phyloP scores from a whole-genome alignment of 2,329 filamentous ascomycete genomes.

The Epicoccum nigrum region DNA sequence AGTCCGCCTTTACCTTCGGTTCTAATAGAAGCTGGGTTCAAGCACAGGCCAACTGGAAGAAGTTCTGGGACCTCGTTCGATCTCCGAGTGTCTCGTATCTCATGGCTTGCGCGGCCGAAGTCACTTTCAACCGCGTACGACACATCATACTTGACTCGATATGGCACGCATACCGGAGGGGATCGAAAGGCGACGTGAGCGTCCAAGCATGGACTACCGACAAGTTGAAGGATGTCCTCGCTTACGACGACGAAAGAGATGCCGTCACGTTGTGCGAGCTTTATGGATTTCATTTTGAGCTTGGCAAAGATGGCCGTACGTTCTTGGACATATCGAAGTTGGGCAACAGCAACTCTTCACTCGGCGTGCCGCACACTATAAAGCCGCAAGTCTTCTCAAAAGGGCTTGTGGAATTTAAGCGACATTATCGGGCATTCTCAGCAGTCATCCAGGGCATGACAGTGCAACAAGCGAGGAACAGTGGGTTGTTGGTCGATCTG shows the following conservation, averaged over 20 bases:
- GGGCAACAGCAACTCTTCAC: conserved; percentile 30
- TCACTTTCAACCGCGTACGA: conserved; percentile 66
- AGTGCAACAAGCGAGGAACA: conserved; percentile 57
- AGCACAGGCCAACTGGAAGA: conserved; percentile 63
- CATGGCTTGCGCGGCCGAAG: conserved; percentile 68
- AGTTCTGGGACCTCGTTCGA: conserved; percentile 63
- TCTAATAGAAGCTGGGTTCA: conserved; percentile 60
- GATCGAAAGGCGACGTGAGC: conserved; percentile 51
- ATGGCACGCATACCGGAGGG: conserved; percentile 60
- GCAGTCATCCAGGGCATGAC: conserved; percentile 64
- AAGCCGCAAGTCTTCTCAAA: conserved; percentile 61
- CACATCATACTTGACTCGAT: conserved; percentile 62
- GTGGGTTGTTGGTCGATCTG: conserved; percentile 57
- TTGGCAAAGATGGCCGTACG: conserved; percentile 52
- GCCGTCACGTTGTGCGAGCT: conserved; percentile 60
- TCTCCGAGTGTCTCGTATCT: conserved; percentile 65
- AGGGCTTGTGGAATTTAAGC: conserved; percentile 63
- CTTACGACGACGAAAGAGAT: conserved; percentile 62
- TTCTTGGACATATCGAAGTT: conserved; percentile 62
- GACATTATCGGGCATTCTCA: conserved; percentile 60
- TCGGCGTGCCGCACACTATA: conserved; percentile 32
- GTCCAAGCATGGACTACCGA: conserved; percentile 64
- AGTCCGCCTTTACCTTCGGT: conserved; percentile 58
- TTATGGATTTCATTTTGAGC: conserved; percentile 59
- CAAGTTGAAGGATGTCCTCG: conserved; percentile 58